Conservation (phyloP, 208 protist species). For the Trichomonas tenax region DNA sequence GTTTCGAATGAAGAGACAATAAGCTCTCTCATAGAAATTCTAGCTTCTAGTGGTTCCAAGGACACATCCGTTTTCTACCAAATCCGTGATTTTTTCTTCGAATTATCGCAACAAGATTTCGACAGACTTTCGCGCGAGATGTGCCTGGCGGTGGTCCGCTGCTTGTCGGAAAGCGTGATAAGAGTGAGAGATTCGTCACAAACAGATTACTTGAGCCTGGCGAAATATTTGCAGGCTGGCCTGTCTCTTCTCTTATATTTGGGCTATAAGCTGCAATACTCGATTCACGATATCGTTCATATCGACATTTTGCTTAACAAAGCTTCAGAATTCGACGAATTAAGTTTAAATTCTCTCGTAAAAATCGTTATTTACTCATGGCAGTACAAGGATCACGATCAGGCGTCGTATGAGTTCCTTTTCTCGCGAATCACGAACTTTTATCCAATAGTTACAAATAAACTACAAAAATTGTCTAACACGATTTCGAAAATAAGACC, state of each 20-base stretch:
- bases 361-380: background rate
- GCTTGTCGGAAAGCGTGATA: background rate
- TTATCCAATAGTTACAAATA: background rate
- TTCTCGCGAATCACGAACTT: background rate
- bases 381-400: background rate
- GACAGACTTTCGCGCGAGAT: background rate
- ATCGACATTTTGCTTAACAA: background rate
- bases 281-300: background rate
- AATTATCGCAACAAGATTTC: background rate
- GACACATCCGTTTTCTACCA: background rate
- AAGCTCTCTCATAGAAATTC: background rate
- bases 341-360: background rate
- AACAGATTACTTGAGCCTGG: background rate
- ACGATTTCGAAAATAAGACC: background rate
- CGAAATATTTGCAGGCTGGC: background rate
- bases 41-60: background rate
- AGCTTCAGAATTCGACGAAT: background rate
- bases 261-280: background rate
- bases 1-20: background rate
- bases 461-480: background rate
- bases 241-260: background rate
- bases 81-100: background rate
- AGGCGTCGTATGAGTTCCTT: background rate
- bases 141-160: background rate
- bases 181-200: background rate